These are phyloP conservation scores for Cryptococcus sp. DNA, from an alignment of 1,284 basidiomycete genomes.

Conservation along the genomic window DNA sequence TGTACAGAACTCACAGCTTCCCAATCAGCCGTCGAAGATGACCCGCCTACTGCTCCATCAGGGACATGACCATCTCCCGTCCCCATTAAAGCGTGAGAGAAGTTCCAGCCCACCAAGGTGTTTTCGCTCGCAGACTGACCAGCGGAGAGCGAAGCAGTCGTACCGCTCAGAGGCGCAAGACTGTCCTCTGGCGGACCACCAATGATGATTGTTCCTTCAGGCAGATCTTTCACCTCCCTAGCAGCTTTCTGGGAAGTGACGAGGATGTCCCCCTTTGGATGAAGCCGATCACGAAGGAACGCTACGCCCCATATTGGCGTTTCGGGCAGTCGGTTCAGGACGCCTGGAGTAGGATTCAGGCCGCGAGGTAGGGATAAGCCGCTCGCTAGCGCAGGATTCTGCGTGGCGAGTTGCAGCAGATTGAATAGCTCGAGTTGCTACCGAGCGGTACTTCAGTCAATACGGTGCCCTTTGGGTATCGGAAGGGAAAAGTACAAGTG, in stretches of 20 bases:
- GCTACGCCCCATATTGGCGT: slow-evolving; percentile 30
- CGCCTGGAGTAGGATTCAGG: slow-evolving; percentile 35
- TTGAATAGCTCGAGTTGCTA: slow-evolving; percentile 23
- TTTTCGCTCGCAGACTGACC: neutral
- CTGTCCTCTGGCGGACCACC: slow-evolving; percentile 18
- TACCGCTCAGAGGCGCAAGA: neutral
- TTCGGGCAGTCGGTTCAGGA: slow-evolving; percentile 32
- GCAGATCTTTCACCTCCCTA: slow-evolving; percentile 35
- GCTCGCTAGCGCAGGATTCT: slow-evolving; percentile 6
- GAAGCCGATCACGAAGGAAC: slow-evolving; percentile 28
- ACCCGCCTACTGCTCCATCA: neutral
- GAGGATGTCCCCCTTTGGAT: slow-evolving; percentile 29
- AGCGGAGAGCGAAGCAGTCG: neutral
- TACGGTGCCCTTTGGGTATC: too few species aligned
- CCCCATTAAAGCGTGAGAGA: neutral
- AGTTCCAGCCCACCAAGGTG: neutral
- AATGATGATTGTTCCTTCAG: slow-evolving; percentile 32
- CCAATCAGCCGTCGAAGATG: neutral
- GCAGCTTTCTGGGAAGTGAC: slow-evolving; percentile 34
- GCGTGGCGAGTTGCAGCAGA: slow-evolving; percentile 19
- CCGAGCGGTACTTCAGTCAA: neutral
- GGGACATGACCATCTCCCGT: neutral
- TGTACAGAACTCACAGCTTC: neutral
- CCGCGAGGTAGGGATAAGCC: slow-evolving; percentile 23
- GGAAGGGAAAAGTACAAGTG: neutral